Evolutionary conservation across 345 rosid genomes (phyloP).

Genomic region (Syzygium grande): DNA sequence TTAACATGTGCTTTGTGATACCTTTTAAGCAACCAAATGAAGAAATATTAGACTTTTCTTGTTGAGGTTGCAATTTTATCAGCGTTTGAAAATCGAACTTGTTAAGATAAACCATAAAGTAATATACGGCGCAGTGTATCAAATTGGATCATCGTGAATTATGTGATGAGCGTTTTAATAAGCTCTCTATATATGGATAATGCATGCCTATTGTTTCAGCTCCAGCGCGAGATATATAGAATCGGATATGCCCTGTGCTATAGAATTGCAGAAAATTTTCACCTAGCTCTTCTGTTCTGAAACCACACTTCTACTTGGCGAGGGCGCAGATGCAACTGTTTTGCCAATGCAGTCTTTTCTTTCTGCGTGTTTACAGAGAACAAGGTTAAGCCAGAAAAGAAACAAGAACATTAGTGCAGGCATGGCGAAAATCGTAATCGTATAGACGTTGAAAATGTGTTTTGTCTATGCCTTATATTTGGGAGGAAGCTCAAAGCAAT

Average conservation of each 20-base stretch:
- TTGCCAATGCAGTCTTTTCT: slow-evolving; percentile 77
- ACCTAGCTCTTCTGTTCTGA: slow-evolving; percentile 98
- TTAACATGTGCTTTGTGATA: not conserved
- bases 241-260: not conserved
- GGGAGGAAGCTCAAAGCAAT: too few relatives aligned
- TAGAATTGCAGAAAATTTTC: not conserved
- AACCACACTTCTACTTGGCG: slow-evolving; percentile 98
- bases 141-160: not conserved
- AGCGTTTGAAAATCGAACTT: not conserved
- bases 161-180: not conserved
- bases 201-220: not conserved
- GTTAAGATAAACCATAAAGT: not conserved
- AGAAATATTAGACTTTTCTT: not conserved
- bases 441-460: not conserved
- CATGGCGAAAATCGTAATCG: not conserved
- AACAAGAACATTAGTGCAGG: not conserved
- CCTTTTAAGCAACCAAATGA: not conserved
- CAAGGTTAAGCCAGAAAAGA: not conserved
- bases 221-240: not conserved
- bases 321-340: slow-evolving; percentile 83
- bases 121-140: not conserved
- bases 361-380: slow-evolving; percentile 30
- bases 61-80: not conserved
- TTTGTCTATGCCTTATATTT: not conserved
- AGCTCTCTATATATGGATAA: not conserved